Conservation (phyloP, 495 filamentous ascomycete genomes). For the Penicillium lagena region DNA sequence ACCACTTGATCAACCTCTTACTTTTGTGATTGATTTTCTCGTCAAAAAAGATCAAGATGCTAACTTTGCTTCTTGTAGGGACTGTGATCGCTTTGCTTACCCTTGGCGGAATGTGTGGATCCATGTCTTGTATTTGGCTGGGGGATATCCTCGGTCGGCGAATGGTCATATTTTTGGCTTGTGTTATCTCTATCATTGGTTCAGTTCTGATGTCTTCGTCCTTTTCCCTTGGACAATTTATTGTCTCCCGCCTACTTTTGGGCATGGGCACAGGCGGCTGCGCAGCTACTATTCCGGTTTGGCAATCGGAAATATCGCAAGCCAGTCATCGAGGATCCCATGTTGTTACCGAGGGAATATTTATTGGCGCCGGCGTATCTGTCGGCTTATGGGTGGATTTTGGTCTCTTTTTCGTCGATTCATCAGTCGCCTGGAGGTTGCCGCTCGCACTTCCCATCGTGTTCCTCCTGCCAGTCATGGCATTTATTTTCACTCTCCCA, state of each 20-base stretch:
- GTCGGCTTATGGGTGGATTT: conserved; percentile 65
- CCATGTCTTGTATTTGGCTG: conserved; percentile 27
- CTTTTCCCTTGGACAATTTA: conserved; percentile 25
- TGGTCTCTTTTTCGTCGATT: conserved; percentile 33
- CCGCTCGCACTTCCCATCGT: conserved; percentile 41
- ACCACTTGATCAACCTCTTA: no score
- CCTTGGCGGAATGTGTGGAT: conserved; percentile 36
- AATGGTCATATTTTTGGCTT: conserved; percentile 46
- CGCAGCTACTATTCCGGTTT: conserved; percentile 52
- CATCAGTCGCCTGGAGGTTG: conserved; percentile 45
- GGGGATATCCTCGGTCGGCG: conserved; percentile 49
- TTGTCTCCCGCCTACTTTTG: conserved; percentile 39
- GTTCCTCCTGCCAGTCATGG: conserved; percentile 31
- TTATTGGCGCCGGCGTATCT: conserved; percentile 53
- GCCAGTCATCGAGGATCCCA: conserved; percentile 29
- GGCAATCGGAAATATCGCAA: conserved; percentile 18
- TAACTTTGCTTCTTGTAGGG: conserved; percentile 28
- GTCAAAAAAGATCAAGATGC: no score
- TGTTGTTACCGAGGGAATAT: conserved; percentile 42
- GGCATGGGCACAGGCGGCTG: conserved; percentile 51
- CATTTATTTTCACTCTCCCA: conserved; percentile 45
- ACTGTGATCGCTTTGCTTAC: conserved; percentile 39
- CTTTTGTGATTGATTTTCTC: no score
- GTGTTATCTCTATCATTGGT: conserved; percentile 42
- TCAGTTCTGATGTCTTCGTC: conserved; percentile 44